phyloP scores from a whole-genome alignment of 208 protist genomes.

The Wallacemonas sp. region DNA sequence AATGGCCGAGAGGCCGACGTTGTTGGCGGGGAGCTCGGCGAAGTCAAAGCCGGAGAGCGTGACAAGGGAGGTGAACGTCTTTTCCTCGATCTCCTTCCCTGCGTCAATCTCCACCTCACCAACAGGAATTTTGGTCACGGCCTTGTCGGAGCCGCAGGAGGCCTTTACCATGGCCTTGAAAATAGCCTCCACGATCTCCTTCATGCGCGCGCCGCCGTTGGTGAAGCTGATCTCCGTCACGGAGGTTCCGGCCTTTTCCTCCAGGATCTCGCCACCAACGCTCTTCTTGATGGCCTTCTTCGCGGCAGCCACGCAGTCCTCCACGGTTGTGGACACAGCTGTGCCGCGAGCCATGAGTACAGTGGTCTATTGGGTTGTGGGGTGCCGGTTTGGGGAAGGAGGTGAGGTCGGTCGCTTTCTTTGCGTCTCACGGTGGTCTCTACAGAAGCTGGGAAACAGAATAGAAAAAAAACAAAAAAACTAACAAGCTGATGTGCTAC shows the following conservation, averaged over 20 bases:
- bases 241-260: conserved; percentile 21
- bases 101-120: conserved; percentile 72
- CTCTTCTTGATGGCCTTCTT: conserved; percentile 65
- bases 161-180: conserved; percentile 74
- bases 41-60: conserved; percentile 61
- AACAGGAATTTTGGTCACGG: conserved; percentile 53
- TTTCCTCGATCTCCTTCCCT: conserved; percentile 27
- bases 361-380: not conserved
- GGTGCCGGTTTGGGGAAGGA: no score
- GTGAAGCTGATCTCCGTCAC: conserved; percentile 50
- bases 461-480: conserved; percentile 6
- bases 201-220: conserved; percentile 28
- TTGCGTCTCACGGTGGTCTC: not conserved
- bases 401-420: no score
- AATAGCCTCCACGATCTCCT: conserved; percentile 45
- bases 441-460: not conserved
- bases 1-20: conserved; percentile 54
- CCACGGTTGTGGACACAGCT: conserved; percentile 33
- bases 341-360: conserved; percentile 18
- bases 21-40: conserved; percentile 67
- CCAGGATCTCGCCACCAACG: conserved; percentile 37
- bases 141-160: conserved; percentile 74
- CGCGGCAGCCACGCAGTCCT: conserved; percentile 63
- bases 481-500: not conserved
- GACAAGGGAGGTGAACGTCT: conserved; percentile 63